Evolutionary conservation across 345 rosid genomes (phyloP).

Genomic region (Camelina hispida): DNA sequence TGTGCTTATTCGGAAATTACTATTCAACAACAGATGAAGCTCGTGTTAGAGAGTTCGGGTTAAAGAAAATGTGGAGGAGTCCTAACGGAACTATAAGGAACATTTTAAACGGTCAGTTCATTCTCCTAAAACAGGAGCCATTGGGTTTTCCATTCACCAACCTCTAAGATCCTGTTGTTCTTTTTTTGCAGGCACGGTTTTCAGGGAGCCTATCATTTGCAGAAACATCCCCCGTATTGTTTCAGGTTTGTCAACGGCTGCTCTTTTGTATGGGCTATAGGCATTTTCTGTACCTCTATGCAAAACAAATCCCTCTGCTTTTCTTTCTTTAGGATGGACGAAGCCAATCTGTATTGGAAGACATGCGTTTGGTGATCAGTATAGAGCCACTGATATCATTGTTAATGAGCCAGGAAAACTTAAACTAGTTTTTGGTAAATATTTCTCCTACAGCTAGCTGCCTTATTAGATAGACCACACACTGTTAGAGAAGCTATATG

Average conservation of each 20-base stretch:
- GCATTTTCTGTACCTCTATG: conserved; percentile 15
- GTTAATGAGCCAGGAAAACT: conserved; percentile 77
- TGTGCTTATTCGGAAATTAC: background rate
- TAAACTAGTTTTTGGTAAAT: conserved; percentile 72
- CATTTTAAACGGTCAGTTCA: conserved; percentile 77
- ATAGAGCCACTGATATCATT: conserved; percentile 83
- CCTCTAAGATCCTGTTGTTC: conserved; percentile 12
- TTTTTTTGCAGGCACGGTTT: conserved; percentile 74
- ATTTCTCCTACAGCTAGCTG: no score
- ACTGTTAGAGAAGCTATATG: conserved; percentile 14
- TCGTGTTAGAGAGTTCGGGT: conserved; percentile 75
- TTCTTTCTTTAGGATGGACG: conserved; percentile 72
- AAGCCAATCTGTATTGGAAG: conserved; percentile 97
- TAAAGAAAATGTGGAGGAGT: conserved; percentile 96
- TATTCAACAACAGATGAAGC: conserved; percentile 65
- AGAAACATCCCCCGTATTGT: conserved; percentile 80
- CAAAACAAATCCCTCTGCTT: background rate
- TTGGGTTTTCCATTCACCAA: conserved; percentile 1
- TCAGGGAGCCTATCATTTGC: conserved; percentile 92
- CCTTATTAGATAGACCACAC: background rate
- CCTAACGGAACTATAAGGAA: conserved; percentile 95
- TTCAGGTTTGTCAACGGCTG: conserved; percentile 56
- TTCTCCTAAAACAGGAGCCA: conserved; percentile 6
- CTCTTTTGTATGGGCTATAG: conserved; percentile 3
- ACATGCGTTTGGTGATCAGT: conserved; percentile 98